Conservation (phyloP, 2,329 filamentous ascomycete genomes). For the Bimuria novae-zelandiae region DNA sequence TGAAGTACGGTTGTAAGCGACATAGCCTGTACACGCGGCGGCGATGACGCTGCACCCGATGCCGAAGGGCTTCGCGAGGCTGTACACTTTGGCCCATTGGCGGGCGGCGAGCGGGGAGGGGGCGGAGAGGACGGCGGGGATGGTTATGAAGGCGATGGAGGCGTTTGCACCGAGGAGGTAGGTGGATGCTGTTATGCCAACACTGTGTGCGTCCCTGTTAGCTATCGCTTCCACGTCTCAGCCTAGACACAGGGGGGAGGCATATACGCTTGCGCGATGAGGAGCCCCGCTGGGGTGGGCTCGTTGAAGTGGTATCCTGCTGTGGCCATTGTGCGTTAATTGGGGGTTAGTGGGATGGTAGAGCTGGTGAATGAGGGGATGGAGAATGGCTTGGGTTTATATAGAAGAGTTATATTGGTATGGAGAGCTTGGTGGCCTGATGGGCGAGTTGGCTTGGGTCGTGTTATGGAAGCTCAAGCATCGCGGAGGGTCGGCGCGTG, state of each 20-base stretch:
- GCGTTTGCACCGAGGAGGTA: conserved; percentile 38
- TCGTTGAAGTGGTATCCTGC: conserved; percentile 23
- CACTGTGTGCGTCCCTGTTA: too few relatives aligned
- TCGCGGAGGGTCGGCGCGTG: neutral
- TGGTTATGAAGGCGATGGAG: conserved; percentile 48
- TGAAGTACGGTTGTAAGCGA: conserved; percentile 51
- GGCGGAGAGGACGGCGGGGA: conserved; percentile 60
- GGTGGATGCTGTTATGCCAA: neutral
- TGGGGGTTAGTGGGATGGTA: neutral
- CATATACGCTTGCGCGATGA: conserved; percentile 54
- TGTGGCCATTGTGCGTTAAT: conserved; percentile 23
- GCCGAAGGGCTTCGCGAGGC: conserved; percentile 47
- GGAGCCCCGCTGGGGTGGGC: conserved; percentile 41
- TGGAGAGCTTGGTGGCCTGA: neutral
- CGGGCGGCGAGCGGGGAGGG: conserved; percentile 60
- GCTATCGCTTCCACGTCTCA: too few relatives aligned
- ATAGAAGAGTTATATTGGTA: neutral
- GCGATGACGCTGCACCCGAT: conserved; percentile 49
- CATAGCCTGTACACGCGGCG: conserved; percentile 50
- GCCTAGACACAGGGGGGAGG: neutral
- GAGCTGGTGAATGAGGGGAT: neutral
- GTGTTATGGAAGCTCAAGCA: neutral
- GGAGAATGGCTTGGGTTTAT: neutral
- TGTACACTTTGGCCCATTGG: conserved; percentile 58
- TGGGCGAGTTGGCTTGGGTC: neutral